A percentile compares a stretch with the other conserved stretches of the same genome.
phyloP scores from a whole-genome alignment of 176 grass and related monocot genomes.

The Aegilops tauschii region DNA sequence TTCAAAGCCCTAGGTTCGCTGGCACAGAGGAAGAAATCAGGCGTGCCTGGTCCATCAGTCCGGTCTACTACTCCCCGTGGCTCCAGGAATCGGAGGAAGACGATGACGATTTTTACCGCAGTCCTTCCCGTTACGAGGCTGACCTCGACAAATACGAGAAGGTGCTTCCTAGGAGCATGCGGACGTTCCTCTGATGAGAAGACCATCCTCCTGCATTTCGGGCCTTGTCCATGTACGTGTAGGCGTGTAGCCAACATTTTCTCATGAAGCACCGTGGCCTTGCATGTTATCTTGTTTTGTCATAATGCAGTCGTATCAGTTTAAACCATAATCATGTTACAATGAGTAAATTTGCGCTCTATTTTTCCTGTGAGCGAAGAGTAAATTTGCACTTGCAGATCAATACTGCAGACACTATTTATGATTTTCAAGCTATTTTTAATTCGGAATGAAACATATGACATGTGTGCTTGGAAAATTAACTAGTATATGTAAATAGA shows the following conservation, averaged over 20 bases:
- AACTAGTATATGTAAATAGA: too few relatives aligned
- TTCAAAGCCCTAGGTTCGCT: not conserved
- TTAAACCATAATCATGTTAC: not conserved
- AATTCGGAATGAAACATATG: too few relatives aligned
- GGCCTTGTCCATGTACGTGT: not conserved
- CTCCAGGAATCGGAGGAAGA: not conserved
- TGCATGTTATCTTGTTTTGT: not conserved
- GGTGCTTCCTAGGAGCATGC: slow-evolving; percentile 4
- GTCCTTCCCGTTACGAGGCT: not conserved
- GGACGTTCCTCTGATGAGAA: not conserved
- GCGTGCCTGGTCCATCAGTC: not conserved
- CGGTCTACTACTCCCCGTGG: not conserved
- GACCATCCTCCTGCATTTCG: not conserved
- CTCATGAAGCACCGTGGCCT: not conserved
- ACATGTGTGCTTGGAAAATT: too few relatives aligned
- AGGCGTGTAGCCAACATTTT: not conserved
- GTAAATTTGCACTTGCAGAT: not conserved
- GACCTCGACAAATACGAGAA: not conserved
- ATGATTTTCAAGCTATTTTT: too few relatives aligned
- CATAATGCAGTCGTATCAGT: not conserved
- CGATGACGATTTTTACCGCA: not conserved
- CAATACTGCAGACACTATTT: too few relatives aligned
- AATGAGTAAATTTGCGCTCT: not conserved
- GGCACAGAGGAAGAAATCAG: not conserved
- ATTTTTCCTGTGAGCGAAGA: not conserved